phyloP scores from a whole-genome alignment of 495 filamentous ascomycete genomes.

The Thermochaetoides thermophila region DNA sequence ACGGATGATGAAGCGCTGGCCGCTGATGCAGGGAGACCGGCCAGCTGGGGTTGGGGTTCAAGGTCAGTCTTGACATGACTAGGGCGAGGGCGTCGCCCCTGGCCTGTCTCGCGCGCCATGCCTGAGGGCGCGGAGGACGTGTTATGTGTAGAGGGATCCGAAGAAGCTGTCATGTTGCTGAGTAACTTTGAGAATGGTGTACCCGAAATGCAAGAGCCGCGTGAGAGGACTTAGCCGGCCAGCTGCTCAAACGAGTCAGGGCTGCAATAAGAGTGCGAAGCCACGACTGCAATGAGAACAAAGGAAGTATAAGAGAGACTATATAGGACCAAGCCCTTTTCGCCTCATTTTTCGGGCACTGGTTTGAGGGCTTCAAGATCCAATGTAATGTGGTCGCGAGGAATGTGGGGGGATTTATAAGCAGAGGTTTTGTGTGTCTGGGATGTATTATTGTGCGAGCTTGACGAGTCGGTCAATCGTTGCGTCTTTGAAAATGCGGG shows the following conservation, averaged over 20 bases:
- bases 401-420: no score
- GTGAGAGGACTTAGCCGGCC: background rate
- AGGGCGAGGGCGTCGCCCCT: conserved; percentile 23
- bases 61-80: conserved; percentile 27
- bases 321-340: conserved; percentile 11
- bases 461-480: no score
- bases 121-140: conserved; percentile 11
- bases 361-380: conserved; percentile 9
- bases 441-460: no score
- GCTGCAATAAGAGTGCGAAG: background rate
- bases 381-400: conserved; percentile 18
- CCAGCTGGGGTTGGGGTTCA: conserved; percentile 18
- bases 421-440: no score
- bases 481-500: no score
- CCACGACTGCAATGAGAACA: conserved; percentile 4
- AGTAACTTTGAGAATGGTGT: no score
- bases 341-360: conserved; percentile 16
- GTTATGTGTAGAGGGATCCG: conserved; percentile 3
- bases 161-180: conserved; percentile 11
- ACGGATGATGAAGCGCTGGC: conserved; percentile 26
- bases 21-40: conserved; percentile 22
- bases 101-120: conserved; percentile 24
- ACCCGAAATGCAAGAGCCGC: no score
- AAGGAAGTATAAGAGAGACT: conserved; percentile 9
- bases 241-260: background rate